These are phyloP conservation scores for Aspergillus sp. DNA, from an alignment of 2,329 filamentous ascomycete species.

Conservation along the genomic window DNA sequence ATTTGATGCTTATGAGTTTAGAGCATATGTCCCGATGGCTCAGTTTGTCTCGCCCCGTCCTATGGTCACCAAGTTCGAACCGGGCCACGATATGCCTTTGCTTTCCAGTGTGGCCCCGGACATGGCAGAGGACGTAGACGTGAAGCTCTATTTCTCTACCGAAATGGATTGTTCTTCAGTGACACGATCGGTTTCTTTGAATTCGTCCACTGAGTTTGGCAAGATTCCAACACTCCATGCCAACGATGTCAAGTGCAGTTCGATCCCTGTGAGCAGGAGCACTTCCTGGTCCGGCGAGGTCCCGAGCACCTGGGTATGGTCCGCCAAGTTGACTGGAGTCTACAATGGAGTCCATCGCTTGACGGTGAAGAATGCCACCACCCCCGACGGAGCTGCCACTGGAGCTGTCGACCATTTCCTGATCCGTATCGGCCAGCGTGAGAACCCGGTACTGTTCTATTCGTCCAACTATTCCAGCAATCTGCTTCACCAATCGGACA, in stretches of 20 bases:
- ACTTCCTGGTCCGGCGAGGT: constrained; percentile 44
- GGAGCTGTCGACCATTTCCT: constrained; percentile 53
- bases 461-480: constrained; percentile 51
- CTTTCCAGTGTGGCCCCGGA: constrained; percentile 39
- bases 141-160: constrained; percentile 52
- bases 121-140: constrained; percentile 38
- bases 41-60: constrained; percentile 46
- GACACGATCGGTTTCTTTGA: constrained; percentile 42
- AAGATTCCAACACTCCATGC: constrained; percentile 38
- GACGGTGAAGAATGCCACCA: constrained; percentile 48
- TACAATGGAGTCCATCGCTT: constrained; percentile 54
- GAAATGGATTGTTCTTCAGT: constrained; percentile 55
- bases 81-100: constrained; percentile 54
- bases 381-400: constrained; percentile 38
- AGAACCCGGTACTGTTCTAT: constrained; percentile 55
- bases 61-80: constrained; percentile 52
- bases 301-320: constrained; percentile 47
- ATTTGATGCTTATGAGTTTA: constrained; percentile 50
- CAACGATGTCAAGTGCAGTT: constrained; percentile 40
- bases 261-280: constrained; percentile 24
- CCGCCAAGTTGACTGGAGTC: constrained; percentile 46
- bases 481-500: constrained; percentile 41
- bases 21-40: constrained; percentile 49
- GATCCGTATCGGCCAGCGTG: constrained; percentile 48
- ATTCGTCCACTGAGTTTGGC: constrained; percentile 46